Evolutionary conservation across 768 basidiomycete genomes (phyloP).

Genomic region (Mycena metata): DNA sequence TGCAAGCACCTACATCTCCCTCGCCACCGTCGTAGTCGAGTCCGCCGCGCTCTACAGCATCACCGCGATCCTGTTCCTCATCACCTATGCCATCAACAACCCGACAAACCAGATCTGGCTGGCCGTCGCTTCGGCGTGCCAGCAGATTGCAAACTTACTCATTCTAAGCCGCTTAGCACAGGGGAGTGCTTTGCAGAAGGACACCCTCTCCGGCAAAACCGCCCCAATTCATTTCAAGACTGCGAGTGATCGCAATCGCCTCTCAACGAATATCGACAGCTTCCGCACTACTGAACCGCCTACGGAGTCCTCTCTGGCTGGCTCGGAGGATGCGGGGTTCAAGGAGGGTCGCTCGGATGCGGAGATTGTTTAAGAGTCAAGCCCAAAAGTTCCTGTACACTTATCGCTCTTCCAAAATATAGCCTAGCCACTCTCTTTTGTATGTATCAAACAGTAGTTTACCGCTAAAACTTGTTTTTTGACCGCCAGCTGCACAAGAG

Average conservation of each 20-base stretch:
- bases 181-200: conserved; percentile 54
- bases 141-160: conserved; percentile 57
- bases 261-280: conserved; percentile 21
- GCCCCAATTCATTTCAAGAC: conserved; percentile 28
- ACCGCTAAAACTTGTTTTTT: too few species aligned
- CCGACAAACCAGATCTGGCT: conserved; percentile 58
- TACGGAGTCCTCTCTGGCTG: too few species aligned
- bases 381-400: too few species aligned
- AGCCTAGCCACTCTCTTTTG: too few species aligned
- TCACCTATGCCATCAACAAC: conserved; percentile 55
- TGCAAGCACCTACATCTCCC: conserved; percentile 52
- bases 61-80: conserved; percentile 55
- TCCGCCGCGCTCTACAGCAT: conserved; percentile 60
- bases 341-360: too few species aligned
- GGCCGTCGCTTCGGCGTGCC: conserved; percentile 49
- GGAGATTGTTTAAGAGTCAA: too few species aligned
- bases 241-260: not conserved
- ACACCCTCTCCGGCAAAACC: conserved; percentile 41
- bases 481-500: too few species aligned
- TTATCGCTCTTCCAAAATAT: too few species aligned
- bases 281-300: conserved; percentile 29
- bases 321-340: too few species aligned
- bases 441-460: too few species aligned
- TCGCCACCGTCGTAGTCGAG: conserved; percentile 57
- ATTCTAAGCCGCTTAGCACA: conserved; percentile 58